These are phyloP conservation scores for Yamadazyma diddensiae DNA, from an alignment of 1,139 yeast species.

Conservation along the genomic window DNA sequence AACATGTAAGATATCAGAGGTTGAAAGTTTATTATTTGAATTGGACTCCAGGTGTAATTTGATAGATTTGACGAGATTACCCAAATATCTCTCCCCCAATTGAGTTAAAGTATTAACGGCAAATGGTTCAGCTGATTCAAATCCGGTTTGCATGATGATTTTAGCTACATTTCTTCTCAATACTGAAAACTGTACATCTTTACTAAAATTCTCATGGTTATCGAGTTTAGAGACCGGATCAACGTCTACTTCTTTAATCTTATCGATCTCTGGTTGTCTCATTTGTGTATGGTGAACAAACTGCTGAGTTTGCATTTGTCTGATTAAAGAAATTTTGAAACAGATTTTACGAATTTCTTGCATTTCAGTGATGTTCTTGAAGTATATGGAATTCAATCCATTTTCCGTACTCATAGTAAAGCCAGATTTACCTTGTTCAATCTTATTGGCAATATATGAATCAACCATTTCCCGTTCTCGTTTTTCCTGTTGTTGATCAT, in stretches of 20 bases:
- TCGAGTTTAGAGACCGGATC: constrained; percentile 77
- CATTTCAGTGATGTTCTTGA: constrained; percentile 69
- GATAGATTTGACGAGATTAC: constrained; percentile 69
- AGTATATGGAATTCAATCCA: constrained; percentile 63
- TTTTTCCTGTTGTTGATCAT: constrained; percentile 43
- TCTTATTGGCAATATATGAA: constrained; percentile 20
- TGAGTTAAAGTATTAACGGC: constrained; percentile 83
- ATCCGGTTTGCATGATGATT: constrained; percentile 89
- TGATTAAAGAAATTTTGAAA: constrained; percentile 80
- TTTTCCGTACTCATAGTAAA: constrained; percentile 37
- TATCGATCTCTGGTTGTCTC: constrained; percentile 65
- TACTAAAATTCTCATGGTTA: constrained; percentile 57
- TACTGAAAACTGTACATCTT: constrained; percentile 60
- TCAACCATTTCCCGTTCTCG: constrained; percentile 51
- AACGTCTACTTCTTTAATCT: constrained; percentile 64
- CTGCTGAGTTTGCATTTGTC: constrained; percentile 88
- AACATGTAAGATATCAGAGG: constrained; percentile 52
- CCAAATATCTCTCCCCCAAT: constrained; percentile 75
- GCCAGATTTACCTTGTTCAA: constrained; percentile 26
- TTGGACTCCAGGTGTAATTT: constrained; percentile 67
- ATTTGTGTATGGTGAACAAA: constrained; percentile 72
- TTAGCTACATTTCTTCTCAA: constrained; percentile 72
- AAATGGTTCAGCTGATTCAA: constrained; percentile 74
- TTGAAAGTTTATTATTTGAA: constrained; percentile 44
- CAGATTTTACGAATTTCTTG: constrained; percentile 87